Evolutionary conservation across 805 yeast genomes (phyloP).

Genomic region (Tetrapisispora iriomotensis): DNA sequence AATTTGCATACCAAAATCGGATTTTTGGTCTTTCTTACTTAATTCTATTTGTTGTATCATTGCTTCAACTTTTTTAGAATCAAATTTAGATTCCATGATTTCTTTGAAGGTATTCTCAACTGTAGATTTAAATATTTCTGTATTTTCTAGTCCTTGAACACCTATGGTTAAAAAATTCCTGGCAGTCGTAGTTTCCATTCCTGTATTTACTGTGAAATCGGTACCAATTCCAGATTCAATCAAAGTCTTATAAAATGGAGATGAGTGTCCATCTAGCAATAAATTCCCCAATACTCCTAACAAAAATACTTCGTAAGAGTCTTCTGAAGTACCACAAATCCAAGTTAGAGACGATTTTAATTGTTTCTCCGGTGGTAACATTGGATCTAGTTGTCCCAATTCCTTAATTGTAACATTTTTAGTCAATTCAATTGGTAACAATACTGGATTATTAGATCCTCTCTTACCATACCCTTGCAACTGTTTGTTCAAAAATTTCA

Average conservation of each 20-base stretch:
- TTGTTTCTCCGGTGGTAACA: conserved; percentile 58
- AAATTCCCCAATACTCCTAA: conserved; percentile 62
- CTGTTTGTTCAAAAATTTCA: conserved; percentile 44
- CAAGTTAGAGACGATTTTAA: conserved; percentile 78
- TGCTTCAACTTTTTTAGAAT: conserved; percentile 62
- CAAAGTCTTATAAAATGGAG: conserved; percentile 78
- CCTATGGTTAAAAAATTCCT: conserved; percentile 76
- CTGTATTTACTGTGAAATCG: conserved; percentile 81
- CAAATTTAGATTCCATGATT: conserved; percentile 38
- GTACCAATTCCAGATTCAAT: conserved; percentile 79
- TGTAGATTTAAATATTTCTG: conserved; percentile 36
- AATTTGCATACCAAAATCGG: conserved; percentile 79
- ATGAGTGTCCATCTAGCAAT: conserved; percentile 82
- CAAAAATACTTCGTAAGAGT: conserved; percentile 59
- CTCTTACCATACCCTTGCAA: conserved; percentile 48
- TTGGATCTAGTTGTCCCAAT: conserved; percentile 77
- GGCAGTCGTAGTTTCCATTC: conserved; percentile 74
- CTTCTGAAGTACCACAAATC: conserved; percentile 68
- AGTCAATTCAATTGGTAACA: conserved; percentile 39
- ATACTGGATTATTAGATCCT: conserved; percentile 12
- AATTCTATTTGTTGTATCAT: conserved; percentile 82
- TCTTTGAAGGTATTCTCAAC: conserved; percentile 40
- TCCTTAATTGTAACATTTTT: conserved; percentile 29
- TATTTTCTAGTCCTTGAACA: conserved; percentile 60
- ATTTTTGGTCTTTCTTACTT: conserved; percentile 72